Evolutionary conservation across 352 stramenopile genomes (phyloP), one percentile per base, ranked within the genome.

Genomic region (Globisporangium cystogenes): DNA sequence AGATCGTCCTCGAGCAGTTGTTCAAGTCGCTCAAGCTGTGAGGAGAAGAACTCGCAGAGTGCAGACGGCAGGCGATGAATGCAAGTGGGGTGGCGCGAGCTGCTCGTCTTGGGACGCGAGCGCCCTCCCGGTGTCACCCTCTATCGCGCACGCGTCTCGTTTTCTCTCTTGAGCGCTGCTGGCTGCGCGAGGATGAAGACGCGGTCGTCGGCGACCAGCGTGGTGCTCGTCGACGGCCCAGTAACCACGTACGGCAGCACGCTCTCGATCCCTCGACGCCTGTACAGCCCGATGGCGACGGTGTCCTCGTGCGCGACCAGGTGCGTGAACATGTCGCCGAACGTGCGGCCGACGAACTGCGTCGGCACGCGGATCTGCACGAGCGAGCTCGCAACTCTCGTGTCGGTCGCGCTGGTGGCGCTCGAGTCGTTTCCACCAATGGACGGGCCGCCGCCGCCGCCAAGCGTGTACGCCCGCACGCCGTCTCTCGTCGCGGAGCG

Each of bases 171-270:
- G 16, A 70, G 54, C 11, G 60, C 65, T 16, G 67, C 48, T 26
- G 74, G 77, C 7, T 84, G 74, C 1, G 74, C 77, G 35, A 88
- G 71, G 4, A 77, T 67, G 42, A 83, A 88, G 10, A 88, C 66
- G 15, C 81, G 60, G 53, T 85, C 74, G 37, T 88, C 74, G 33
- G 64, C 53, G 5, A 58, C 39, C 5, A 88, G 57, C 26, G 78
- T 51, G 3, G 73, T 74, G 39, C 72, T 69, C 21, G 55, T 75
- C 16, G 68, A 61, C 16, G 74, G 77, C 1, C 72, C 77, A 21
- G 74, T 68, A 10, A 62, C 74, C 1, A 88, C 77, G 39, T 85
- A 88, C 20, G 74, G 77, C 26, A 86, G 57, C 18, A 61, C 57
- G 36, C 68, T 72, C 10, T 68, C 60, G 7, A 59, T 62, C 8